Evolutionary conservation across 2,329 filamentous ascomycete genomes (phyloP).

Genomic region (Gaeumannomyces tritici): DNA sequence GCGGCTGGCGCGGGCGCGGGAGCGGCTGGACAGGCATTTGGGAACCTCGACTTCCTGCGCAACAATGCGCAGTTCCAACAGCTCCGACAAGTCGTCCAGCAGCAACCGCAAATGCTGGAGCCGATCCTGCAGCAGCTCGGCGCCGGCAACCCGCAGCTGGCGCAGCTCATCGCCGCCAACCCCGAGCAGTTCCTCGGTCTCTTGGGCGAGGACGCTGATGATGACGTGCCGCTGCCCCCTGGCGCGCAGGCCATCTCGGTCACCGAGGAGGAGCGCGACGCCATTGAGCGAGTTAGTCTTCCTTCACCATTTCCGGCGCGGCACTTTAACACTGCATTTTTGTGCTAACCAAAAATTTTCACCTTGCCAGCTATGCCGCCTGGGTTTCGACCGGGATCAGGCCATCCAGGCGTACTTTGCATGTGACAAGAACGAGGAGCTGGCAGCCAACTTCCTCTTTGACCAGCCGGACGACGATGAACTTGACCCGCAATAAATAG

Average conservation of each 20-base stretch:
- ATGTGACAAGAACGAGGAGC: slow-evolving; percentile 98
- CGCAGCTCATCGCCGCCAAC: slow-evolving; percentile 82
- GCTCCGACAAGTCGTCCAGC: slow-evolving; percentile 90
- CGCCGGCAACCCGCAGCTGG: slow-evolving; percentile 88
- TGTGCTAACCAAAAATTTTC: neutral
- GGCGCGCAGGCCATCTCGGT: slow-evolving; percentile 85
- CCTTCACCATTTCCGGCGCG: no score
- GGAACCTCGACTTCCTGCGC: slow-evolving; percentile 85
- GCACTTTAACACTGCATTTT: no score
- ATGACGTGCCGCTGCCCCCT: slow-evolving; percentile 75
- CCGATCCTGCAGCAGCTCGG: slow-evolving; percentile 95
- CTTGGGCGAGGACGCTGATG: slow-evolving; percentile 77
- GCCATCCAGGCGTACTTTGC: slow-evolving; percentile 98
- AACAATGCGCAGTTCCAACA: slow-evolving; percentile 98
- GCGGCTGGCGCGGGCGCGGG: slow-evolving; percentile 39
- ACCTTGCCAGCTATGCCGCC: slow-evolving; percentile 62
- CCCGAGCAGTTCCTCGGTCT: slow-evolving; percentile 89
- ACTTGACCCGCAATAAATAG: slow-evolving; percentile 27
- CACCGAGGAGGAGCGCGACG: slow-evolving; percentile 92
- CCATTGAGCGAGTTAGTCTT: slow-evolving; percentile 77
- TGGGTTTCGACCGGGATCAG: slow-evolving; percentile 86
- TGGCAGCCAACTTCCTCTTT: slow-evolving; percentile 96
- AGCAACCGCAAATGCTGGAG: slow-evolving; percentile 97
- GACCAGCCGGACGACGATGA: slow-evolving; percentile 89
- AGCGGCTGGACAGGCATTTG: slow-evolving; percentile 38